Conservation (phyloP, 1,284 basidiomycete genomes). For the Apiotrichum gracile region DNA sequence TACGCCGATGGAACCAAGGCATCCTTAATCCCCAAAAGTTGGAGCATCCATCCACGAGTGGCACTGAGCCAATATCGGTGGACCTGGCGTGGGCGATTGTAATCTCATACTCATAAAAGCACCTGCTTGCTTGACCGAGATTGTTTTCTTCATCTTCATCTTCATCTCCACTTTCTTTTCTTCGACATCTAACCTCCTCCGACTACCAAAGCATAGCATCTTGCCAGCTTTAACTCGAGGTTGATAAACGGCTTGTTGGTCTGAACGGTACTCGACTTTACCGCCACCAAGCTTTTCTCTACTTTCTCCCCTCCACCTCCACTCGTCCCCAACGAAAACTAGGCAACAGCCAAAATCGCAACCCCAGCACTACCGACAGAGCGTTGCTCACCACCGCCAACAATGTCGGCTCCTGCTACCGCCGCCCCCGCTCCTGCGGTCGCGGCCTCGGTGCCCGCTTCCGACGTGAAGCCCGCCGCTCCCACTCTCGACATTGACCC, state of each 20-base stretch:
- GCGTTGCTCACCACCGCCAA: neutral
- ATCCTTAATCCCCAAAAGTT: conserved; percentile 8
- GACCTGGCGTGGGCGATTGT: conserved; percentile 4
- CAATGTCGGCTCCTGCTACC: neutral
- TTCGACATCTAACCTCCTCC: neutral
- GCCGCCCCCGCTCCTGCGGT: neutral
- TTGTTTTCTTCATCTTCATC: neutral
- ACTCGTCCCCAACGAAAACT: neutral
- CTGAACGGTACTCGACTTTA: neutral
- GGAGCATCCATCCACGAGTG: neutral
- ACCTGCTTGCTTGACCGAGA: neutral
- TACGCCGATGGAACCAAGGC: neutral
- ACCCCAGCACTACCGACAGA: neutral
- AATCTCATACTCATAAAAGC: neutral
- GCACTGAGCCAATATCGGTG: neutral
- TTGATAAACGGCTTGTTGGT: neutral
- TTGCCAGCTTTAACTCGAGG: too few relatives aligned
- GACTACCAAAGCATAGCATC: neutral
- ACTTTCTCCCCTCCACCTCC: neutral
- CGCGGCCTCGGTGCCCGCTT: neutral
- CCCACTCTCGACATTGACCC: conserved; percentile 4
- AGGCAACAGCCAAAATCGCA: neutral
- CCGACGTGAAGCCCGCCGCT: neutral
- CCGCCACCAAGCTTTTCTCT: neutral
- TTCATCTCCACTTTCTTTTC: neutral